These are phyloP conservation scores for Microcos paniculata DNA, from an alignment of 345 rosid genomes.

Conservation along the genomic window DNA sequence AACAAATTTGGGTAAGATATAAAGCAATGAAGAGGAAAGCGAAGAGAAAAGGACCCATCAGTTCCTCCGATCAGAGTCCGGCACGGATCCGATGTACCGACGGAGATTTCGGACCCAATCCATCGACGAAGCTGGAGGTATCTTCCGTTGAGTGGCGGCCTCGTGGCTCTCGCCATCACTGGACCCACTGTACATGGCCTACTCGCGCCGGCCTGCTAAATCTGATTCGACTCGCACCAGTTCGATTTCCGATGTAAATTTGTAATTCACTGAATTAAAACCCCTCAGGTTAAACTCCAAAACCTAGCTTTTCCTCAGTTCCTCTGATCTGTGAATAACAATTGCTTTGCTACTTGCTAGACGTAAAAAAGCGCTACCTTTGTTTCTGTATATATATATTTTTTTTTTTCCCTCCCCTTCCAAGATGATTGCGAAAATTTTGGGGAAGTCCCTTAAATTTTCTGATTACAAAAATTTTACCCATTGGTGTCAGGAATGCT, in stretches of 20 bases:
- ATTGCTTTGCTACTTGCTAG: neutral
- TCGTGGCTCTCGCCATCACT: constrained; percentile 97
- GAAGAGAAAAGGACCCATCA: constrained; percentile 65
- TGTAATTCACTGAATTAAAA: constrained; percentile 1
- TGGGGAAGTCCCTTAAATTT: neutral
- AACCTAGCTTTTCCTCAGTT: constrained; percentile 22
- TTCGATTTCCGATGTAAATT: constrained; percentile 7
- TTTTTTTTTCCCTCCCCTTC: neutral
- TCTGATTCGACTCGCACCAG: constrained; percentile 8
- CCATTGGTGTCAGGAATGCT: too few species aligned
- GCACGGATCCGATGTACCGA: constrained; percentile 87
- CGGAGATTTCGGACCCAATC: constrained; percentile 94
- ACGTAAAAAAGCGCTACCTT: neutral
- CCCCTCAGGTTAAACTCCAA: constrained; percentile 9
- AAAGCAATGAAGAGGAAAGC: neutral
- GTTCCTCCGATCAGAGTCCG: constrained; percentile 97
- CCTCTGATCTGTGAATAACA: constrained; percentile 3
- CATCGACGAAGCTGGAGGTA: constrained; percentile 95
- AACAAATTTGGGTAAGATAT: neutral
- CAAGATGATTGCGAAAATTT: neutral
- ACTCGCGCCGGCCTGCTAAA: constrained; percentile 1
- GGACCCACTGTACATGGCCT: constrained; percentile 83
- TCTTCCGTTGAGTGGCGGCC: constrained; percentile 74
- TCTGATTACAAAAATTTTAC: neutral
- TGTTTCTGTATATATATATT: too few species aligned